These are phyloP conservation scores for Botrytis cinerea DNA, from an alignment of 2,329 filamentous ascomycete genomes.

Conservation along the genomic window DNA sequence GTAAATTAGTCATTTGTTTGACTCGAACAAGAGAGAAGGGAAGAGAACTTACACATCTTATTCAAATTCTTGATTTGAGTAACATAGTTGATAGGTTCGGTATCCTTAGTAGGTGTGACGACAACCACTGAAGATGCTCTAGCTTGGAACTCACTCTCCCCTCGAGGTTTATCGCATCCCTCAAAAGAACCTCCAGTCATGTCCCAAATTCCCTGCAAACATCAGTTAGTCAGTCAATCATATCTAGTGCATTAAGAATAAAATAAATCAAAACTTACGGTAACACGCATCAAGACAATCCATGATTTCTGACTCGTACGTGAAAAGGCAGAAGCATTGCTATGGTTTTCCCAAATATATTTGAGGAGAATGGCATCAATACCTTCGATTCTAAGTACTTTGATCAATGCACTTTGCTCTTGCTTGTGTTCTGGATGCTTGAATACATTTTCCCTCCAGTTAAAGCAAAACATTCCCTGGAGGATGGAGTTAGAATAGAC, in stretches of 20 bases:
- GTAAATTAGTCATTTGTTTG: background rate
- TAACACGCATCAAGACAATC: conserved; percentile 15
- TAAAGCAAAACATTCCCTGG: conserved; percentile 5
- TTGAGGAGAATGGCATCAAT: conserved; percentile 9
- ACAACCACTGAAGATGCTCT: conserved; percentile 6
- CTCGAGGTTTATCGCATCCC: conserved; percentile 14
- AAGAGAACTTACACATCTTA: conserved; percentile 30
- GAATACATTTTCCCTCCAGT: conserved; percentile 5
- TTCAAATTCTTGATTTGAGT: conserved; percentile 30
- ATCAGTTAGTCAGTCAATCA: background rate
- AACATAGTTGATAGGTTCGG: conserved; percentile 17
- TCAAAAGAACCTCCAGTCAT: conserved; percentile 10
- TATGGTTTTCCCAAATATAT: conserved; percentile 7
- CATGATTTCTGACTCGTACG: conserved; percentile 8
- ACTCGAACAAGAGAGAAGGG: background rate
- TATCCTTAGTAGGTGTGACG: conserved; percentile 16
- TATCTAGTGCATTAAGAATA: background rate
- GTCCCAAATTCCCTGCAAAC: conserved; percentile 17
- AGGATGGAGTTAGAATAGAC: background rate
- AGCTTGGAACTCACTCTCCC: background rate
- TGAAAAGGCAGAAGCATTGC: background rate
- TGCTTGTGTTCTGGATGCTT: conserved; percentile 8
- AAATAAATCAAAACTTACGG: background rate
- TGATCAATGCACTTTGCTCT: conserved; percentile 12
- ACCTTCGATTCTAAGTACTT: background rate